These are phyloP conservation scores for Penicillium brasilianum DNA, from an alignment of 2,329 filamentous ascomycete genomes.

Conservation along the genomic window DNA sequence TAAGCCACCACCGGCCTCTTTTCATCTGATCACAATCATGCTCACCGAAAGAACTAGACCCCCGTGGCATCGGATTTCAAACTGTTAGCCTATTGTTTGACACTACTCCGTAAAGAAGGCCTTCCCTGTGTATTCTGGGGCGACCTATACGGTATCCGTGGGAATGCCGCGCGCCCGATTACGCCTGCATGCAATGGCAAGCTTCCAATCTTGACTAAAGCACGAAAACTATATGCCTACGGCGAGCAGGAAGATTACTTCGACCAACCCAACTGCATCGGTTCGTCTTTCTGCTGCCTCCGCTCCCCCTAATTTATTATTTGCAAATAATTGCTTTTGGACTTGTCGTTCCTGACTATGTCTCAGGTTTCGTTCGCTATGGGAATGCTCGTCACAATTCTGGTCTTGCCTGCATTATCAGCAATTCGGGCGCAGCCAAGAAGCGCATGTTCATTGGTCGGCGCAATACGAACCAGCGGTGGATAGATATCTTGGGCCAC, in stretches of 20 bases:
- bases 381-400: constrained; percentile 57
- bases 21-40: neutral
- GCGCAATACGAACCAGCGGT: constrained; percentile 62
- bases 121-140: constrained; percentile 73
- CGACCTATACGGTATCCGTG: constrained; percentile 68
- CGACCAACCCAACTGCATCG: constrained; percentile 65
- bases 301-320: neutral
- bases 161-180: constrained; percentile 52
- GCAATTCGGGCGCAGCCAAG: constrained; percentile 53
- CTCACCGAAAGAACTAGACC: constrained; percentile 44
- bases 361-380: constrained; percentile 54
- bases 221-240: constrained; percentile 69
- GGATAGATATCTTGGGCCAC: constrained; percentile 66
- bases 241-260: constrained; percentile 70
- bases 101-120: constrained; percentile 67
- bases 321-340: neutral
- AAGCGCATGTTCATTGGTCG: constrained; percentile 68
- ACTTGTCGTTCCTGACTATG: constrained; percentile 4
- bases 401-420: constrained; percentile 63
- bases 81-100: constrained; percentile 72
- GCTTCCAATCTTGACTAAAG: constrained; percentile 64
- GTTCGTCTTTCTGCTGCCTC: constrained; percentile 35
- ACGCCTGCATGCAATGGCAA: constrained; percentile 59
- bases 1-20: constrained; percentile 26
- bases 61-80: constrained; percentile 71